These are phyloP conservation scores for Boletus tylopilopsis DNA, from an alignment of 768 basidiomycete genomes.

Conservation along the genomic window DNA sequence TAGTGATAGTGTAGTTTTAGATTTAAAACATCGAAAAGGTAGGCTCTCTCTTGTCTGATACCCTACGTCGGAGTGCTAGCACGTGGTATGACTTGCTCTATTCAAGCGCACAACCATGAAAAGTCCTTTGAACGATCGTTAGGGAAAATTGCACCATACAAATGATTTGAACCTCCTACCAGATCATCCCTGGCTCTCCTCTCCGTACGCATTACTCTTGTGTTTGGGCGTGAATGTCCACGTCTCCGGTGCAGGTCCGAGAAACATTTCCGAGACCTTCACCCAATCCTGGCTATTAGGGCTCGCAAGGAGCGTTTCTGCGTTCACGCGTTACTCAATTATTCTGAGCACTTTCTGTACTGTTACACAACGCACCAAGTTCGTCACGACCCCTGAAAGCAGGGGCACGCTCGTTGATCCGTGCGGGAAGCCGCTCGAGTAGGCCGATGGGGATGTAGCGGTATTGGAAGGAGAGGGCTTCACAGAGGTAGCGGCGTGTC, in stretches of 20 bases:
- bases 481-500: conserved; percentile 89
- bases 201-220: conserved; percentile 78
- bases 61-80: no score
- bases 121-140: no score
- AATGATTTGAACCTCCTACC: no score
- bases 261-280: conserved; percentile 91
- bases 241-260: conserved; percentile 79
- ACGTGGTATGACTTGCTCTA: no score
- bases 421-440: conserved; percentile 73
- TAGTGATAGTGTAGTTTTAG: no score
- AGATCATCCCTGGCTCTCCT: conserved; percentile 60
- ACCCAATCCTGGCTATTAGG: conserved; percentile 84
- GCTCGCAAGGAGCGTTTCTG: conserved; percentile 84
- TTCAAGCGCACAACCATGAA: no score
- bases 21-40: no score
- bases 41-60: no score
- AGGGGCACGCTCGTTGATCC: conserved; percentile 89
- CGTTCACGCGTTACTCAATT: not conserved
- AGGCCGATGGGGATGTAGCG: conserved; percentile 95
- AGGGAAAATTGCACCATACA: no score
- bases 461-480: conserved; percentile 93
- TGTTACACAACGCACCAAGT: conserved; percentile 60
- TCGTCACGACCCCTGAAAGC: conserved; percentile 86
- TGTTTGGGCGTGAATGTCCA: conserved; percentile 93
- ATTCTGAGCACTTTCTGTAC: no score